phyloP scores from a whole-genome alignment of 768 basidiomycete species.

The Leccinum variicolor region DNA sequence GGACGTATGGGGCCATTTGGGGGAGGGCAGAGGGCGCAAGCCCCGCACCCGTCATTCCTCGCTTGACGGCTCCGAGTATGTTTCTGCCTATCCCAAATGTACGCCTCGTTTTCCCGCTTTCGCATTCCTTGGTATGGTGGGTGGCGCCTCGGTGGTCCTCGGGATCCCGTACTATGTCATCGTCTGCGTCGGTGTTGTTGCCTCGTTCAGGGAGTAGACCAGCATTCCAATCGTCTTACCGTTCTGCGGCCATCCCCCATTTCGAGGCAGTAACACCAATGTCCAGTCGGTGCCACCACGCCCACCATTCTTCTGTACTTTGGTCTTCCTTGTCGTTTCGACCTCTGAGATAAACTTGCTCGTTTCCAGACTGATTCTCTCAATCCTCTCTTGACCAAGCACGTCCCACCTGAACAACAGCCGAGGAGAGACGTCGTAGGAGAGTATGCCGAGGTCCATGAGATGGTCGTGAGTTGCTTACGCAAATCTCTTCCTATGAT shows the following conservation, averaged over 20 bases:
- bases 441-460: conserved; percentile 72
- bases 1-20: conserved; percentile 88
- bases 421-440: conserved; percentile 72
- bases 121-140: conserved; percentile 59
- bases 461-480: conserved; percentile 65
- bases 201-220: conserved; percentile 1
- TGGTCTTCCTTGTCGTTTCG: not conserved
- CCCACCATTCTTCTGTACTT: conserved; percentile 4
- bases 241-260: not conserved
- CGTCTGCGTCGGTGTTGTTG: conserved; percentile 36
- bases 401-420: conserved; percentile 74
- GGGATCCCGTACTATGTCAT: conserved; percentile 31
- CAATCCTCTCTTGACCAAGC: conserved; percentile 78
- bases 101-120: conserved; percentile 48
- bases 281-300: not conserved
- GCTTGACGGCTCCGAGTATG: conserved; percentile 70
- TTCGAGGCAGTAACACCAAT: conserved; percentile 5
- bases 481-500: conserved; percentile 8
- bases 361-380: conserved; percentile 71
- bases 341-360: conserved; percentile 1
- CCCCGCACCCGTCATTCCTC: conserved; percentile 48
- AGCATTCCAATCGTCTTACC: not conserved
- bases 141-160: conserved; percentile 39
- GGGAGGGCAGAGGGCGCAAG: conserved; percentile 54
- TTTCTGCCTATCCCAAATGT: conserved; percentile 90